Evolutionary conservation across 108 stramenopile species (phyloP), one percentile per base, ranked within the genome.

Genomic region (Fistulifera solaris): DNA sequence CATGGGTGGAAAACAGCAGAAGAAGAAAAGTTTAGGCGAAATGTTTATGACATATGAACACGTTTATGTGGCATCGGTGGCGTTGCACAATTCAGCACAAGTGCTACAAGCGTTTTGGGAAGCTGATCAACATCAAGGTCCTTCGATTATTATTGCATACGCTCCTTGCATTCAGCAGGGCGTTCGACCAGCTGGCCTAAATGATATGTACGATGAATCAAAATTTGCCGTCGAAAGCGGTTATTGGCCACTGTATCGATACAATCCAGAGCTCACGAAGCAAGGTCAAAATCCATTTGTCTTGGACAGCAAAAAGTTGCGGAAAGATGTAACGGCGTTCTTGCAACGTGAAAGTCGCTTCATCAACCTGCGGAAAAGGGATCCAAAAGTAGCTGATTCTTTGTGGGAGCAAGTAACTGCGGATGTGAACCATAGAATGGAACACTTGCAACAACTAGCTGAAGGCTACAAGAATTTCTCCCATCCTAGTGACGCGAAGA

Each of bases 21-120:
- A 62, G 14, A 80, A 80, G 50, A 80, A 80, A 51, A 66, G 70
- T 40, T 70, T 80, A 18, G 78, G 78, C 14, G 67, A 70, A 40
- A 80, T 80, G 26, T 80, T 80, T 53, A 80, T 80, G 78, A 70
- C 78, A 26, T 80, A 80, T 50, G 78, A 80, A 48, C 78, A 80
- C 40, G 68, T 75, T n/a, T 80, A 80, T 52, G 74, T 80, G 23
- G 78, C 78, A 26, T 75, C 73, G 2, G 78, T 80, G 14, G 70
- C 68, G 23, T 54, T 80, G 13, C 49, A 61, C 26, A 76, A 80
- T 53, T 75, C 72, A 54, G 41, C 78, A 14, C 78, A 80, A 49
- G 64, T 80, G 12, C 59, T 80, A 6, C 75, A 80, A 49, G 75
- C 78, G 5, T 63, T 80, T 26, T 35, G 76, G 38, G 78, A 80